Conservation (phyloP, 2,329 filamentous ascomycete species). For the Didymella sp. region DNA sequence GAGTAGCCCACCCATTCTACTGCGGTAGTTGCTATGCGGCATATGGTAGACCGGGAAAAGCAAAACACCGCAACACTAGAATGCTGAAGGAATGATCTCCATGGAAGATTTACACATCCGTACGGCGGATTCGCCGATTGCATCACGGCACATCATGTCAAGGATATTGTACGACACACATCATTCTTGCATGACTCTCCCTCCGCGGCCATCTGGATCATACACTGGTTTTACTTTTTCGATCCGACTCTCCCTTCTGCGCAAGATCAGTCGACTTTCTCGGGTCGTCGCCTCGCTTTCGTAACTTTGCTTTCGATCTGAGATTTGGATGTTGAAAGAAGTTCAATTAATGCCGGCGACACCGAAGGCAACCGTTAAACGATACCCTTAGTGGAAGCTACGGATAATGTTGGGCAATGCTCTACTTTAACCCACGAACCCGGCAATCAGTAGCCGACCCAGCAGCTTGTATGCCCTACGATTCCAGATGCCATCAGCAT, state of each 20-base stretch:
- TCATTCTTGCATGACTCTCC: slow-evolving; percentile 7
- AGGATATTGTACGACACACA: slow-evolving; percentile 4
- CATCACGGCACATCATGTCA: slow-evolving; percentile 1
- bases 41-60: neutral
- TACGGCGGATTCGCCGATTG: neutral
- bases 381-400: neutral
- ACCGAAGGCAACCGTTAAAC: neutral
- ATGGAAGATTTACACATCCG: neutral
- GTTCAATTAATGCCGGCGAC: neutral
- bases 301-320: neutral
- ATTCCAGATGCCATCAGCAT: slow-evolving; percentile 1
- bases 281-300: neutral
- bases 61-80: neutral
- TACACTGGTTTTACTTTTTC: slow-evolving; percentile 6
- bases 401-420: neutral
- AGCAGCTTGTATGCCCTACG: neutral
- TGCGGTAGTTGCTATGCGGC: neutral
- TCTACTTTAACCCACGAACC: neutral
- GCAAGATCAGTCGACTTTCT: neutral
- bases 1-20: neutral
- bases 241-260: neutral
- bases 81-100: neutral
- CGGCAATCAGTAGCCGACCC: neutral
- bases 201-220: neutral
- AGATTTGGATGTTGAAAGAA: neutral